Evolutionary conservation across 2,329 filamentous ascomycete genomes (phyloP), one percentile per base, ranked within the genome.

Genomic region (Zelopaecilomyces penicillatus): DNA sequence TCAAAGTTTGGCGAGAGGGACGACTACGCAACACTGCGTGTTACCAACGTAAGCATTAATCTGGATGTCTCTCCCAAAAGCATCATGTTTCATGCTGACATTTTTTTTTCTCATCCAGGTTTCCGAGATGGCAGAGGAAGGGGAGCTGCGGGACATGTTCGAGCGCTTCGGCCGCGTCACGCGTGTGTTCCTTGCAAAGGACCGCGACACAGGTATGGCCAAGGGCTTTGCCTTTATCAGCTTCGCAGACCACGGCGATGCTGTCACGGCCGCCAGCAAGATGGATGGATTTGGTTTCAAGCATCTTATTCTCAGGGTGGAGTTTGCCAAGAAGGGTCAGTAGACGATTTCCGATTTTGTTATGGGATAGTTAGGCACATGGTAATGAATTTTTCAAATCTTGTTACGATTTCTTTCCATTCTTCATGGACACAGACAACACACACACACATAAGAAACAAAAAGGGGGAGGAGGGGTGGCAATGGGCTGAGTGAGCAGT

Each of bases 191-290:
- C 70, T 98, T 60, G 93, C 93, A 59, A 97, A 96, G 78, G 93
- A 98, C 73, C 78, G 93, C 64, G 93, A 98, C 60, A 98, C 93
- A 35, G 87, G 89, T 50, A 74, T 91, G 65, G 93, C 93, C 57
- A 98, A 98, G 81, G 93, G 93, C 51, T 98, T 98, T 66, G 94
- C 94, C 28, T 98, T 98, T 67, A 95, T 98, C 75, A 95, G 87
- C 68, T 98, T 93, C 63, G 87, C 85, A 49, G 93, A 98, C 66
- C 77, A 93, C 56, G 69, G 75, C 55, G 93, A 98, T 67, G 93
- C 93, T 55, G 86, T 87, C 57, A 87, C 85, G 73, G 93, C 93
- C 35, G 95, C 87, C 72, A 84, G 85, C 71, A 96, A 95, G 79
- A 91, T 98, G 87, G 93, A 98, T 69, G 93, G 93, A 60, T 96